These are phyloP conservation scores for Rhododendron ovatum DNA, from an alignment of 148 eudicot species.

Conservation along the genomic window DNA sequence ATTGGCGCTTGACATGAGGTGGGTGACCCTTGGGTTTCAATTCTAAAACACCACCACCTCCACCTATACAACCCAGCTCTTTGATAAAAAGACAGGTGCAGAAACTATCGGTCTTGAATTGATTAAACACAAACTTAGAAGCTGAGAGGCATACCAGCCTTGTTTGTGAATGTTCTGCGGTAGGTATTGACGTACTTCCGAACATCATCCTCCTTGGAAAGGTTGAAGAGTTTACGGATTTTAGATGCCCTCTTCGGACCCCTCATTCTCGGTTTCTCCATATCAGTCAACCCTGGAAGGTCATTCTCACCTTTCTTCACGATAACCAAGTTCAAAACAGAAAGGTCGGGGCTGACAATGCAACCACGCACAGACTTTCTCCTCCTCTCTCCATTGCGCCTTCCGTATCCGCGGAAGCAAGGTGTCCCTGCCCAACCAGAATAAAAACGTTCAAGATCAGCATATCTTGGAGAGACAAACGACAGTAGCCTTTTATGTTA, in stretches of 20 bases:
- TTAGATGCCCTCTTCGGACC: slow-evolving; percentile 12
- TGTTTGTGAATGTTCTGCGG: slow-evolving; percentile 7
- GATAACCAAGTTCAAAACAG: slow-evolving; percentile 11
- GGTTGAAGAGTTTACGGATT: slow-evolving; percentile 7
- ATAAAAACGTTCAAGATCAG: neutral
- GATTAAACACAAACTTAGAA: neutral
- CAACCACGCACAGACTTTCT: slow-evolving; percentile 12
- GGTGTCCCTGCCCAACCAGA: slow-evolving; percentile 5
- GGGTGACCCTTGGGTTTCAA: neutral
- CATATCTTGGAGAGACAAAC: neutral
- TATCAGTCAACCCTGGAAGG: slow-evolving; percentile 9
- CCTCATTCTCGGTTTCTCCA: slow-evolving; percentile 7
- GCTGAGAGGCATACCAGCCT: neutral
- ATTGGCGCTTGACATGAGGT: too few species aligned
- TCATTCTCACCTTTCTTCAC: slow-evolving; percentile 12
- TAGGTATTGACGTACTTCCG: slow-evolving; percentile 11
- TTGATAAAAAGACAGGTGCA: neutral
- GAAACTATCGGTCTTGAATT: neutral
- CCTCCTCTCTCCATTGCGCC: slow-evolving; percentile 11
- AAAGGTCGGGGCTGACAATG: slow-evolving; percentile 10
- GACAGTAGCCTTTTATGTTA: neutral
- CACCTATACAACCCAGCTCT: neutral
- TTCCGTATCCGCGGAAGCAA: slow-evolving; percentile 9
- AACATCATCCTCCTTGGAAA: slow-evolving; percentile 9
- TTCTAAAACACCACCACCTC: neutral